Evolutionary conservation across 179 eudicot genomes (phyloP).

Genomic region (Corrigiola litoralis): DNA sequence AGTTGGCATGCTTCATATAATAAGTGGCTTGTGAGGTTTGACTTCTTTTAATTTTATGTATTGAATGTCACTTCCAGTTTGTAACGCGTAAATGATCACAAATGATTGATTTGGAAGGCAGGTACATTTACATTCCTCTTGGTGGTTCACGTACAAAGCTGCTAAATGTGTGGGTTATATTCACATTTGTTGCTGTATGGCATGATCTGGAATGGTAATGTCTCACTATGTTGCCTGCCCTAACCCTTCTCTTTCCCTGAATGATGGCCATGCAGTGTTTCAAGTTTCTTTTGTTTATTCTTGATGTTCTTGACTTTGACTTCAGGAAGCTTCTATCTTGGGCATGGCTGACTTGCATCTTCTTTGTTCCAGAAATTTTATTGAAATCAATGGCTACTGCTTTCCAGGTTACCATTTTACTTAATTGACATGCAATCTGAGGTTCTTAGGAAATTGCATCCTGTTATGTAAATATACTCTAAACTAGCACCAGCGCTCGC

Average conservation of each 20-base stretch:
- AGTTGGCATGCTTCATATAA: slow-evolving; percentile 98
- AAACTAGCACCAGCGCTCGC: no score
- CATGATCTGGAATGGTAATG: slow-evolving; percentile 94
- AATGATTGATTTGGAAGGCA: slow-evolving; percentile 21
- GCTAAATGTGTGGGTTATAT: slow-evolving; percentile 89
- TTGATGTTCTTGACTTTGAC: slow-evolving; percentile 21
- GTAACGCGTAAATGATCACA: background rate
- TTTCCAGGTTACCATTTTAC: slow-evolving; percentile 44
- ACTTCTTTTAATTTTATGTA: slow-evolving; percentile 12
- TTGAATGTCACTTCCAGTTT: background rate
- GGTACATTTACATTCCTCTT: slow-evolving; percentile 96
- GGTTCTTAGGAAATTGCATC: background rate
- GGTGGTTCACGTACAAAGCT: slow-evolving; percentile 86
- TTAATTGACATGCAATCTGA: background rate
- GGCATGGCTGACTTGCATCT: slow-evolving; percentile 97
- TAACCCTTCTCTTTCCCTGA: background rate
- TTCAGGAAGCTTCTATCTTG: slow-evolving; percentile 96
- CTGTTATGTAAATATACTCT: background rate
- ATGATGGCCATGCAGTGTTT: background rate
- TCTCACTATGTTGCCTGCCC: background rate
- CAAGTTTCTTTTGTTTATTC: background rate
- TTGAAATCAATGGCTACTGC: slow-evolving; percentile 63
- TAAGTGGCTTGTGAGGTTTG: slow-evolving; percentile 97
- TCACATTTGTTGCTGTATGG: slow-evolving; percentile 98
- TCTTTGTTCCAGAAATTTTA: slow-evolving; percentile 85